These are phyloP conservation scores for Fusarium equiseti DNA, from an alignment of 2,329 filamentous ascomycete species.

Conservation along the genomic window DNA sequence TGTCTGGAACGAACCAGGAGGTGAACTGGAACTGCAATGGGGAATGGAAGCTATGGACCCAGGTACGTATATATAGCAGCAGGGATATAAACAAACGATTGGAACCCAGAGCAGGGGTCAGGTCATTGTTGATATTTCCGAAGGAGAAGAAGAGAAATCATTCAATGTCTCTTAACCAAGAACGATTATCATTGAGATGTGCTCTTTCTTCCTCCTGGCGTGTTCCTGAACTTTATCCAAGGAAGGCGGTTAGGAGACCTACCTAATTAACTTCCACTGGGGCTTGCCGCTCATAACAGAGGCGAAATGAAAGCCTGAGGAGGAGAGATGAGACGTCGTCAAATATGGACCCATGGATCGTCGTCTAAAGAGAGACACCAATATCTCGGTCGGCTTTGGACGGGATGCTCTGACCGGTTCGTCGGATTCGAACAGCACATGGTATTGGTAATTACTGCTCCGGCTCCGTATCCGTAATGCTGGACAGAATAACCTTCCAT, in stretches of 20 bases:
- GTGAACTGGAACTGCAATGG: slow-evolving; percentile 11
- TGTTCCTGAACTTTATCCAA: background rate
- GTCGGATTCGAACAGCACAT: background rate
- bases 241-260: slow-evolving; percentile 2
- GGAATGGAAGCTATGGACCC: slow-evolving; percentile 21
- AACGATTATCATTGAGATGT: background rate
- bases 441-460: background rate
- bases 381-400: slow-evolving; percentile 15
- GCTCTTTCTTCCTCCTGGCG: background rate
- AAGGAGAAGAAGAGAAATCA: slow-evolving; percentile 7
- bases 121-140: slow-evolving; percentile 9
- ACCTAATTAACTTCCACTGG: slow-evolving; percentile 1
- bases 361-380: slow-evolving; percentile 33
- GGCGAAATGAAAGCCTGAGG: slow-evolving; percentile 26
- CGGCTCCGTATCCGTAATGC: background rate
- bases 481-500: slow-evolving; percentile 21
- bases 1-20: slow-evolving; percentile 10
- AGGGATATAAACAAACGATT: slow-evolving; percentile 29
- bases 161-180: background rate
- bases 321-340: slow-evolving; percentile 40
- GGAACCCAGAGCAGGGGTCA: slow-evolving; percentile 13
- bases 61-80: slow-evolving; percentile 33
- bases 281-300: slow-evolving; percentile 14
- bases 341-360: slow-evolving; percentile 46
- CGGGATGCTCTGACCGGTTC: background rate